phyloP scores from a whole-genome alignment of 306 rosid species.

The Abrus pulchellus region DNA sequence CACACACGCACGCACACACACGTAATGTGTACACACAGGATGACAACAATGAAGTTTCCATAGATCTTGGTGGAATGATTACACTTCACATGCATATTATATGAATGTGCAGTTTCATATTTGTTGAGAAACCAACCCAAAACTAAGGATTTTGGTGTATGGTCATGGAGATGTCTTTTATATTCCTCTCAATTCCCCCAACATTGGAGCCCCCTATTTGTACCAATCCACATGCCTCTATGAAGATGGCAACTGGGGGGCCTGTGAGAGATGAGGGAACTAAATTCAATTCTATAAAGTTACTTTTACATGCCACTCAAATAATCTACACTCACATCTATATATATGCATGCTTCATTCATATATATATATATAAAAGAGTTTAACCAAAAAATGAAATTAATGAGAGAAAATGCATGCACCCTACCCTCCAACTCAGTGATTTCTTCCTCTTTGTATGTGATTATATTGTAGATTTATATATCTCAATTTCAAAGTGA shows the following conservation, averaged over 20 bases:
- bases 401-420: too few species aligned
- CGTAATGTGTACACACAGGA: neutral
- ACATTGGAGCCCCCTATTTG: constrained; percentile 42
- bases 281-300: neutral
- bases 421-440: too few species aligned
- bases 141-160: neutral
- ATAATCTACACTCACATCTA: neutral
- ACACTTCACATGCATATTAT: constrained; percentile 46
- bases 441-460: too few species aligned
- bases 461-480: too few species aligned
- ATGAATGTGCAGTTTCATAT: constrained; percentile 34
- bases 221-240: constrained; percentile 54
- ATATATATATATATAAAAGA: too few species aligned
- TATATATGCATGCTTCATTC: too few species aligned
- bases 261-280: neutral
- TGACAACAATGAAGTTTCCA: constrained; percentile 37
- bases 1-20: neutral
- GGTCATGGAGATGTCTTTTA: constrained; percentile 15
- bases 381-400: too few species aligned
- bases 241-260: constrained; percentile 41
- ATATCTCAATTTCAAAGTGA: too few species aligned
- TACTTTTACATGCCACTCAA: constrained; percentile 20
- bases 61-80: constrained; percentile 37
- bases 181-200: constrained; percentile 30
- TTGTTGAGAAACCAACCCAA: constrained; percentile 12